Base-by-base conservation (phyloP, 2,329 filamentous ascomycete species). In the Sporothrix variecibatus region DNA sequence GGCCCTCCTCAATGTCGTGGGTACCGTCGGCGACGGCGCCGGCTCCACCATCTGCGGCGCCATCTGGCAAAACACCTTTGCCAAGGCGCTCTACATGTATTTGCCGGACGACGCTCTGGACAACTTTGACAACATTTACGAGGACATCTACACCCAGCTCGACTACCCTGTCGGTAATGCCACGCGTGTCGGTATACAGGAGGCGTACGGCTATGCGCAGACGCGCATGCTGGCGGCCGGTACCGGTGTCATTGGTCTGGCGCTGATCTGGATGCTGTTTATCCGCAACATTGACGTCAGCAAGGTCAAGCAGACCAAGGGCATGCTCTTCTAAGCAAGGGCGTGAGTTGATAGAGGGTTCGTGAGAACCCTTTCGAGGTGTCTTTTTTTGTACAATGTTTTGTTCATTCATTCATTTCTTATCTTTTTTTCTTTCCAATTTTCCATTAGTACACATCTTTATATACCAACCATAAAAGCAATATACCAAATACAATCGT, bases 121-220 rank as follows among this genome's bases (percentile, higher is more conserved):
- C 51, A 77, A 86, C 64, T 81, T 83, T 1, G 78, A 79, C 2
- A 78, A 78, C 38, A 88, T 91, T 67, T 91, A 90, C 76, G 84
- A 85, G 43, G 83, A 84, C 75, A 77, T 91, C 60, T 80, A 80
- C 0, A 82, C 82, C 1, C 90, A 92, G 74, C 79, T 88, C 17
- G 81, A 81, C 38, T 90, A 89, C 78, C 81, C 85, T 0, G 78
- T 85, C 58, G 88, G 87, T 11, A 85, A 82, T 3, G 82, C 85
- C 0, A 84, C 84, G 2, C 80, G 90, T 34, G 77, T 82, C 9
- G 89, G 86, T 0, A 89, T 92, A 9, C 56, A 58, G 3, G 79
- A 80, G 31, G 88, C 90, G 0, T 92, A 92, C 77, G 85, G 82
- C 4, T 84, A 86, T 58, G 82, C 85, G 0, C 85, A 87, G 77